A percentile compares a stretch with the other conserved stretches of the same genome.
Conservation (phyloP, 2,329 filamentous ascomycete genomes). For the Aphanocladium album region DNA sequence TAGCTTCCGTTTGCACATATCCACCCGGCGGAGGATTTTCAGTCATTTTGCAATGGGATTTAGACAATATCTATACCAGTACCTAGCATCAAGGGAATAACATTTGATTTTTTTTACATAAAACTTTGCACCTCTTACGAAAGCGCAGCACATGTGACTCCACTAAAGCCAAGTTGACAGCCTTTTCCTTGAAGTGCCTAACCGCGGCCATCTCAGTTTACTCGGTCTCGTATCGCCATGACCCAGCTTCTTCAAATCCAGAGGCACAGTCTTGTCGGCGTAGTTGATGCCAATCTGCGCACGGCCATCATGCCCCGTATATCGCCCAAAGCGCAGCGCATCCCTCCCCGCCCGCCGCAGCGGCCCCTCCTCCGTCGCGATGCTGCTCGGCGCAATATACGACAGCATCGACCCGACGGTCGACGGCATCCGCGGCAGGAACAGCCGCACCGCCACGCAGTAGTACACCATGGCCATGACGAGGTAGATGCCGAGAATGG, state of each 20-base stretch:
- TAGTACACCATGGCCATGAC: constrained; percentile 41
- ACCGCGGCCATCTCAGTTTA: neutral
- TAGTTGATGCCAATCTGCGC: constrained; percentile 47
- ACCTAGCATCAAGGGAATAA: no score
- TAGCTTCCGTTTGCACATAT: neutral
- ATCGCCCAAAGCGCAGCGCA: constrained; percentile 49
- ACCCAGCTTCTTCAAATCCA: neutral
- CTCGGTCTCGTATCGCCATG: neutral
- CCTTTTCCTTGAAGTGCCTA: no score
- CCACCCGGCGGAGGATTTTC: no score
- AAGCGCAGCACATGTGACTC: no score
- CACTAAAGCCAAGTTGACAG: no score
- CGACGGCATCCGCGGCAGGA: constrained; percentile 47
- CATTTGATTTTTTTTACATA: no score
- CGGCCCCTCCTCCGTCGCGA: constrained; percentile 16
- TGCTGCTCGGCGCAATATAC: constrained; percentile 42
- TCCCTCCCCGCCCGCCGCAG: neutral
- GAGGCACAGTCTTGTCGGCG: neutral
- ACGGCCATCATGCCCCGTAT: constrained; percentile 41
- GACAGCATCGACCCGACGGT: constrained; percentile 43
- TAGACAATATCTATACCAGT: no score
- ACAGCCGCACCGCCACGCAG: constrained; percentile 30
- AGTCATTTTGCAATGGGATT: no score
- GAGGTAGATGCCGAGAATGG: constrained; percentile 39
- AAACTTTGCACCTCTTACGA: neutral